phyloP scores from a whole-genome alignment of 2,329 filamentous ascomycete species.

The Sporothrix schenckii region DNA sequence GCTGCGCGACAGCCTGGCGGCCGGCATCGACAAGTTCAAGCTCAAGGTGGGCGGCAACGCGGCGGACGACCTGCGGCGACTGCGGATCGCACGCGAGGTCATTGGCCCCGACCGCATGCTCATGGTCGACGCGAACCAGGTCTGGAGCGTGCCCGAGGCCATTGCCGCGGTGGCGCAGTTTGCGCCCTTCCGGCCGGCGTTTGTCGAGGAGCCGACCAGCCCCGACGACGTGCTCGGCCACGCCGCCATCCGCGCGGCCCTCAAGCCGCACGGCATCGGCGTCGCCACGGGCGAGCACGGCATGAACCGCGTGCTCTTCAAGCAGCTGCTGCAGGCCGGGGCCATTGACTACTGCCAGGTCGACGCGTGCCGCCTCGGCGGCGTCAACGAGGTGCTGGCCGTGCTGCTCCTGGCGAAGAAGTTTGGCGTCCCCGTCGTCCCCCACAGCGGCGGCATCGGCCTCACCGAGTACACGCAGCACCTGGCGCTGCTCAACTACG shows the following conservation, averaged over 20 bases:
- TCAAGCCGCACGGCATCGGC: constrained; percentile 73
- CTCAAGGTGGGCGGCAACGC: constrained; percentile 80
- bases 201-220: constrained; percentile 91
- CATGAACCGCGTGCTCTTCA: constrained; percentile 92
- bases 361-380: constrained; percentile 85
- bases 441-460: constrained; percentile 86
- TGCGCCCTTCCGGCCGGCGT: constrained; percentile 83
- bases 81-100: constrained; percentile 70
- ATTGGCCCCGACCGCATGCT: constrained; percentile 68
- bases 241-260: constrained; percentile 78
- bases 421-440: constrained; percentile 78
- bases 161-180: constrained; percentile 84
- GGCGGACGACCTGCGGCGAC: constrained; percentile 70
- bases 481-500: constrained; percentile 88
- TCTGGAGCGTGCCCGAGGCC: constrained; percentile 88
- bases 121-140: constrained; percentile 93
- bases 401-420: constrained; percentile 86
- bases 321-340: constrained; percentile 78
- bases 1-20: constrained; percentile 71
- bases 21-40: constrained; percentile 80
- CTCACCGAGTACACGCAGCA: constrained; percentile 94
- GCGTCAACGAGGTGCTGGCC: constrained; percentile 87
- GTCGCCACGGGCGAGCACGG: constrained; percentile 95
- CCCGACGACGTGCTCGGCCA: constrained; percentile 90
- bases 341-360: constrained; percentile 89